phyloP scores from a whole-genome alignment of 2,329 filamentous ascomycete genomes.

The Lasiodiplodia sp. region DNA sequence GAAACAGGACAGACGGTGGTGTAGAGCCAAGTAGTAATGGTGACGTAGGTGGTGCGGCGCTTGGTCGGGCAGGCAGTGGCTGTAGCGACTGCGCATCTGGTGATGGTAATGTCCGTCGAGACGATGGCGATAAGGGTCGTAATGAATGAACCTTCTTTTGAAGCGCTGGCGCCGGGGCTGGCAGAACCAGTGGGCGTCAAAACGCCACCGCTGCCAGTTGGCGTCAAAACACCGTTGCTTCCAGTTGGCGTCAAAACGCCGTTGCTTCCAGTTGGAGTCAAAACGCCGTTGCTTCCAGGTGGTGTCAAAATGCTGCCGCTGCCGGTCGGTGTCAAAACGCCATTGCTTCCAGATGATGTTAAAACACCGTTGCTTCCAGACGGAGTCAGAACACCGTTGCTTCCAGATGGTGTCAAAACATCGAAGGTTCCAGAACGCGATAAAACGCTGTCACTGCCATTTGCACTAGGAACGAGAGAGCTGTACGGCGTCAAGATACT shows the following conservation, averaged over 20 bases:
- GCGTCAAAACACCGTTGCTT: too few relatives aligned
- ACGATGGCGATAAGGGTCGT: slow-evolving; percentile 29
- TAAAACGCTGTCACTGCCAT: too few relatives aligned
- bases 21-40: slow-evolving; percentile 31
- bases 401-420: neutral
- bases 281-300: too few relatives aligned
- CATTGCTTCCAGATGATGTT: neutral
- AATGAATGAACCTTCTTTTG: neutral
- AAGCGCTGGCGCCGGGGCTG: neutral
- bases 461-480: too few relatives aligned
- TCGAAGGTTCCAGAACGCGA: too few relatives aligned
- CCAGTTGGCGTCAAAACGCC: too few relatives aligned
- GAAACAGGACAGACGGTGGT: slow-evolving; percentile 33
- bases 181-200: neutral
- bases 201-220: neutral
- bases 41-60: slow-evolving; percentile 32
- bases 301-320: too few relatives aligned
- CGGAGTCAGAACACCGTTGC: neutral
- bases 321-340: too few relatives aligned
- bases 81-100: slow-evolving; percentile 32
- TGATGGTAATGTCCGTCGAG: slow-evolving; percentile 35
- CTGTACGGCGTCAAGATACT: too few relatives aligned
- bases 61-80: slow-evolving; percentile 36
- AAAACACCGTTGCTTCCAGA: neutral
- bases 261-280: too few relatives aligned